Evolutionary conservation across 192 early-diverging fungal genomes (phyloP).

Genomic region (Umbelopsis isabellina): DNA sequence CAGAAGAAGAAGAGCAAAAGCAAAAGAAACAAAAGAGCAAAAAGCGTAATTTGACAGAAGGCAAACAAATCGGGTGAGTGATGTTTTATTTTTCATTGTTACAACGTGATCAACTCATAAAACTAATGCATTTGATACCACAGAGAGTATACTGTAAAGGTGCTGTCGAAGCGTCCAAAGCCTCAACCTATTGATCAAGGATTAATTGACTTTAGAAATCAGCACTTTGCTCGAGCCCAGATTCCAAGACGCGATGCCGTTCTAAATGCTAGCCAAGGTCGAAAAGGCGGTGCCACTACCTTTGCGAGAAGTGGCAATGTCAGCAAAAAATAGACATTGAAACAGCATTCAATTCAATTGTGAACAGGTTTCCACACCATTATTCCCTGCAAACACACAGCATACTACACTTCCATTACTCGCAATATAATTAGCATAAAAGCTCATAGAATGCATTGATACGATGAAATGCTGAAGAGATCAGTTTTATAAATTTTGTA

Average conservation of each 20-base stretch:
- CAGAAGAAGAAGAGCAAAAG: constrained; percentile 23
- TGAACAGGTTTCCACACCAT: too few species aligned
- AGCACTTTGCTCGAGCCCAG: constrained; percentile 22
- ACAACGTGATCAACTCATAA: not conserved
- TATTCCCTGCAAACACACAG: too few species aligned
- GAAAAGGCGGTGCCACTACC: constrained; percentile 26
- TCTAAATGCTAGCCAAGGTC: constrained; percentile 24
- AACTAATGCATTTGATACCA: not conserved
- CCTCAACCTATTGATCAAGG: constrained; percentile 15
- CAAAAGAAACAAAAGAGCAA: not conserved
- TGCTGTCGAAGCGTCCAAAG: constrained; percentile 32
- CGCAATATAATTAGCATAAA: constrained; percentile 3
- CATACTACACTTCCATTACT: constrained; percentile 4
- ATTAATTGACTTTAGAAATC: constrained; percentile 25
- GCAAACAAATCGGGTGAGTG: constrained; percentile 15
- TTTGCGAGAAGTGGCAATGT: constrained; percentile 4
- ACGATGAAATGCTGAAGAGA: constrained; percentile 5
- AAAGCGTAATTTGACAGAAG: constrained; percentile 15
- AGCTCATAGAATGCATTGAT: constrained; percentile 23
- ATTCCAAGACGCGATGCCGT: constrained; percentile 36
- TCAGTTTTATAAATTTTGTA: constrained; percentile 22
- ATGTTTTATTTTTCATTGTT: not conserved
- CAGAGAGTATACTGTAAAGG: constrained; percentile 43
- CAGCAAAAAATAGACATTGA: not conserved
- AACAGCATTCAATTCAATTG: not conserved